These are phyloP conservation scores for Phytophthora meadii DNA, from an alignment of 352 stramenopile species.

Conservation along the genomic window DNA sequence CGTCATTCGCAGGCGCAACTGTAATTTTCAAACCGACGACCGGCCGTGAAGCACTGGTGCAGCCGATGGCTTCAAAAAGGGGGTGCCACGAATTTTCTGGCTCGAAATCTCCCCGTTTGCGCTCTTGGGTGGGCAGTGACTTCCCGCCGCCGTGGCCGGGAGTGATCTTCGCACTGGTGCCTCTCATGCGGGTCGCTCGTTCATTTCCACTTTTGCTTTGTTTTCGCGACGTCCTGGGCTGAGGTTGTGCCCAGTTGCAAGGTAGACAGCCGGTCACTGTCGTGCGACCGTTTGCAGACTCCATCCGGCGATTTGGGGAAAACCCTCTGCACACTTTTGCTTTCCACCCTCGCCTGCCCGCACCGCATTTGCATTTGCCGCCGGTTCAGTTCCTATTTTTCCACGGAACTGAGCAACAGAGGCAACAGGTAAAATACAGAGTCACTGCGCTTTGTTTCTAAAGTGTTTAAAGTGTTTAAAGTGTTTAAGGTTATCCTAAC, in stretches of 20 bases:
- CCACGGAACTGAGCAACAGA: neutral
- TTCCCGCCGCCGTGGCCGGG: slow-evolving; percentile 9
- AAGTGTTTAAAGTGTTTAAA: neutral
- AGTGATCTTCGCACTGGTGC: slow-evolving; percentile 3
- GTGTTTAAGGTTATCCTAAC: neutral
- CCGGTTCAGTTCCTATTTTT: slow-evolving; percentile 22
- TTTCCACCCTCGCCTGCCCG: slow-evolving; percentile 5
- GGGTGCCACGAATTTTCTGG: slow-evolving; percentile 14
- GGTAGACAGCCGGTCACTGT: slow-evolving; percentile 26
- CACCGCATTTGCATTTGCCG: neutral
- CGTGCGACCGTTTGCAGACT: slow-evolving; percentile 31
- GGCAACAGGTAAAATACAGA: neutral
- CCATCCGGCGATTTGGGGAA: slow-evolving; percentile 21
- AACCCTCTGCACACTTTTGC: slow-evolving; percentile 22
- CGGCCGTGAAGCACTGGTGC: neutral
- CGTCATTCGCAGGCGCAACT: neutral
- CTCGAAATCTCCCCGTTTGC: slow-evolving; percentile 9
- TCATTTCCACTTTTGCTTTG: slow-evolving; percentile 34
- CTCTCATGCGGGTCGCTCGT: too few species aligned
- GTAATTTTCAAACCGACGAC: slow-evolving; percentile 31
- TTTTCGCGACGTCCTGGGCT: slow-evolving; percentile 1
- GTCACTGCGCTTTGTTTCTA: neutral
- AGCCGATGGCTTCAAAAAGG: slow-evolving; percentile 31
- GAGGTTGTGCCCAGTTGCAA: slow-evolving; percentile 3
- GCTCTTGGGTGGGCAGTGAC: slow-evolving; percentile 15